Base-by-base conservation (phyloP, 2,329 filamentous ascomycete species). In the Cladosporium sp. region DNA sequence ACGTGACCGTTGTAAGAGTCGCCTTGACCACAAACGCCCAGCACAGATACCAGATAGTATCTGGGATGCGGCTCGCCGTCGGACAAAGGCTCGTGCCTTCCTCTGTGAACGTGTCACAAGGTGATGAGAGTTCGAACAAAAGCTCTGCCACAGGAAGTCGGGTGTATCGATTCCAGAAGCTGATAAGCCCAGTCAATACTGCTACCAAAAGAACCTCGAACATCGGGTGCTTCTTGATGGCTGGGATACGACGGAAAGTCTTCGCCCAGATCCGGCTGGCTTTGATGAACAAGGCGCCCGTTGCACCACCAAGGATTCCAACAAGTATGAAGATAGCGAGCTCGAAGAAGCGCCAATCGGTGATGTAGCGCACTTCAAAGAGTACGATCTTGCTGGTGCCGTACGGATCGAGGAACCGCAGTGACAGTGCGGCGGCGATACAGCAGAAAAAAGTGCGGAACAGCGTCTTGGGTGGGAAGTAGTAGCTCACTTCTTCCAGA, bases 401-500 rank as follows among this genome's bases (percentile, higher is more conserved):
- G 72, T 98, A 99, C 0, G 95, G 95, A 72, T 99, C 96, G 44
- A 98, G 82, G 70, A 97, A 97, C 74, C 97, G 97, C 71, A 99
- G 83, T 1, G 93, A 94, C 37, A 99, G 80, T 0, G 95, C 93
- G 1, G 95, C 93, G 35, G 82, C 84, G 72, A 98, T 98, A 78
- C 94, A 98, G 81, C 94, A 98, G 79, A 98, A 98, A 78, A 99
- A 99, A 0, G 95, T 98, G 62, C 95, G 85, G 81, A 99, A 99
- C 10, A 99, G 85, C 0, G 94, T 98, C 80, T 99, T 98, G 6
- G 94, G 92, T 0, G 95, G 94, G 77, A 98, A 98, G 78, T 98
- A 98, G 78, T 98, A 98, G 71, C 91, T 89, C 68, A 98, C 93
- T 83, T 98, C 95, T 78, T 99, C 95, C 33, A 98, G 79, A 37